phyloP scores from a whole-genome alignment of 1,284 basidiomycete genomes.

The Rhodofomes roseus region DNA sequence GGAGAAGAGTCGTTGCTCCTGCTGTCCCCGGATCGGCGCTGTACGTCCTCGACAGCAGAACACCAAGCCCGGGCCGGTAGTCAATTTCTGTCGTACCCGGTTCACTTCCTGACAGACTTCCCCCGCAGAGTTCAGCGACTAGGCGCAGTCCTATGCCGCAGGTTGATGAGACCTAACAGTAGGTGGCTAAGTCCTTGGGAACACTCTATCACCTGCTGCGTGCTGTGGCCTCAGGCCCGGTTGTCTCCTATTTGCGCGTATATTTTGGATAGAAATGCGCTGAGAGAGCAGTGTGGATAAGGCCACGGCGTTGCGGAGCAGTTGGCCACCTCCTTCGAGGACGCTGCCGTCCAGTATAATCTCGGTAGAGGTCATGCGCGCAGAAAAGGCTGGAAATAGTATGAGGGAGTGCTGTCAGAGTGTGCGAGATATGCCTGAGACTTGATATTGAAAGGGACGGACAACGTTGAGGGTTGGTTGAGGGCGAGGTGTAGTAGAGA shows the following conservation, averaged over 20 bases:
- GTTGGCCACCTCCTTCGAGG: constrained; percentile 66
- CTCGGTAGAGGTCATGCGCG: not conserved
- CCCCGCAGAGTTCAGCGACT: constrained; percentile 54
- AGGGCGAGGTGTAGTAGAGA: not conserved
- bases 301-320: constrained; percentile 62
- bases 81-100: constrained; percentile 47
- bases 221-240: constrained; percentile 70
- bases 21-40: constrained; percentile 63
- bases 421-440: too few relatives aligned
- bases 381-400: not conserved
- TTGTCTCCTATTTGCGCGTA: constrained; percentile 49
- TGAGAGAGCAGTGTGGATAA: constrained; percentile 56
- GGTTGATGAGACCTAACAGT: not conserved
- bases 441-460: too few relatives aligned
- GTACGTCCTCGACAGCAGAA: constrained; percentile 42
- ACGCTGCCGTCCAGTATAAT: constrained; percentile 38
- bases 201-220: constrained; percentile 46
- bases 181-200: not conserved
- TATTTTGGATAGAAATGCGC: constrained; percentile 55
- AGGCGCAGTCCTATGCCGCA: constrained; percentile 52
- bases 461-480: too few relatives aligned
- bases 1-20: constrained; percentile 62
- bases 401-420: too few relatives aligned
- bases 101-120: constrained; percentile 44
- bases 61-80: constrained; percentile 44